A percentile compares a stretch with the other conserved stretches of the same genome.
Conservation (phyloP, 179 eudicot species). For the Beta lomatogona region DNA sequence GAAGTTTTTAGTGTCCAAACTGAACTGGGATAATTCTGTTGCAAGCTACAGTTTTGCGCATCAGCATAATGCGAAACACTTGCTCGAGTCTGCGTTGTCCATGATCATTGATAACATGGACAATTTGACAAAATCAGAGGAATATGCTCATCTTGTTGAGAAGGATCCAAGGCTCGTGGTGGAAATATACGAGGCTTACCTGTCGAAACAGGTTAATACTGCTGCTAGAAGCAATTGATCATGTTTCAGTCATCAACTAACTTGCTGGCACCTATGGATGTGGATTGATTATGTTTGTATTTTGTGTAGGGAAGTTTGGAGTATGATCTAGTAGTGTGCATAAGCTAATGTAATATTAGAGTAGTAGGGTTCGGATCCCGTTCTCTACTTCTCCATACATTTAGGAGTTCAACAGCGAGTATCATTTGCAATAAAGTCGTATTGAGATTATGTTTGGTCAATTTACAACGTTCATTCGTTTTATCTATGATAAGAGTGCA, state of each 20-base stretch:
- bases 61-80: conserved; percentile 64
- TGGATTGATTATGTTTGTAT: not conserved
- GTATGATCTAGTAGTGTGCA: not conserved
- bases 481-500: not conserved
- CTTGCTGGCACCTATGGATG: not conserved
- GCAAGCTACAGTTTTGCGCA: conserved; percentile 64
- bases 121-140: conserved; percentile 59
- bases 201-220: conserved; percentile 68
- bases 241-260: not conserved
- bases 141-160: conserved; percentile 71
- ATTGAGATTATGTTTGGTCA: not conserved
- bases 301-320: not conserved
- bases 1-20: conserved; percentile 65
- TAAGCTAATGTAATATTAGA: not conserved
- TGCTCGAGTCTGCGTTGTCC: conserved; percentile 64
- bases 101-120: conserved; percentile 74
- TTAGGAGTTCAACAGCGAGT: not conserved
- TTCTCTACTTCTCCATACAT: not conserved
- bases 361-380: not conserved
- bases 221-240: conserved; percentile 47
- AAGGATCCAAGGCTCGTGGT: conserved; percentile 80
- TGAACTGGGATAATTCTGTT: conserved; percentile 73
- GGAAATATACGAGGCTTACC: conserved; percentile 73
- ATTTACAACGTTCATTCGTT: not conserved
- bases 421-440: not conserved